These are phyloP conservation scores for Lasiodiplodia theobromae DNA, from an alignment of 2,329 filamentous ascomycete species.

Conservation along the genomic window DNA sequence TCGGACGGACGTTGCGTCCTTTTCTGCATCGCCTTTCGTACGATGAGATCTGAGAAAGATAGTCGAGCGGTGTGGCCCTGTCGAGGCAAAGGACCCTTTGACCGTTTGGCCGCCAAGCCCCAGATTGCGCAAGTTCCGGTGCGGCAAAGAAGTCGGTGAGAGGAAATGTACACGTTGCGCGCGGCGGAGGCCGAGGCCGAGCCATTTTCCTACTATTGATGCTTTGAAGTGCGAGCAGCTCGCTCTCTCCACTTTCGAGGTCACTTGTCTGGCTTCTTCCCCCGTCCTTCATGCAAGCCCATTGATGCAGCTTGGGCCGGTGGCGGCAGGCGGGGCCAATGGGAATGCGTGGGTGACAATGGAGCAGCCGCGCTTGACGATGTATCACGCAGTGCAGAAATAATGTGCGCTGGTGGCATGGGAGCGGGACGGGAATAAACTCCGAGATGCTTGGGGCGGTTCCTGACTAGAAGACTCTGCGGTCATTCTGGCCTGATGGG, in stretches of 20 bases:
- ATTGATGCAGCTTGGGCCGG: neutral
- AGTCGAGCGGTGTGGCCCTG: neutral
- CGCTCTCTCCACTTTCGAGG: neutral
- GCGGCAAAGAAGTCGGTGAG: neutral
- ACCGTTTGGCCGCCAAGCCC: neutral
- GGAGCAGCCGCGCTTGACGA: neutral
- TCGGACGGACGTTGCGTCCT: neutral
- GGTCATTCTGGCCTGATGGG: neutral
- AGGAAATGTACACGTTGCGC: neutral
- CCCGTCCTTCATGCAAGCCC: neutral
- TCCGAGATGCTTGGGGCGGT: neutral
- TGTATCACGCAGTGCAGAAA: neutral
- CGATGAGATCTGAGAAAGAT: neutral
- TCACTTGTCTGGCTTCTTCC: neutral
- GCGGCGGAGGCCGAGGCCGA: neutral
- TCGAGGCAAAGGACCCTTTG: neutral
- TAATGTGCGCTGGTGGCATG: neutral
- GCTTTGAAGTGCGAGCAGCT: neutral
- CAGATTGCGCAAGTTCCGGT: neutral
- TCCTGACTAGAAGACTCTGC: neutral
- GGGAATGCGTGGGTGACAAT: neutral
- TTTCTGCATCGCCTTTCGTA: neutral
- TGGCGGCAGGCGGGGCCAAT: neutral
- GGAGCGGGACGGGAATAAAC: neutral
- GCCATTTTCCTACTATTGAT: neutral